Base-by-base conservation (phyloP, 352 stramenopile genomes). In the Phytophthora citrophthora region DNA sequence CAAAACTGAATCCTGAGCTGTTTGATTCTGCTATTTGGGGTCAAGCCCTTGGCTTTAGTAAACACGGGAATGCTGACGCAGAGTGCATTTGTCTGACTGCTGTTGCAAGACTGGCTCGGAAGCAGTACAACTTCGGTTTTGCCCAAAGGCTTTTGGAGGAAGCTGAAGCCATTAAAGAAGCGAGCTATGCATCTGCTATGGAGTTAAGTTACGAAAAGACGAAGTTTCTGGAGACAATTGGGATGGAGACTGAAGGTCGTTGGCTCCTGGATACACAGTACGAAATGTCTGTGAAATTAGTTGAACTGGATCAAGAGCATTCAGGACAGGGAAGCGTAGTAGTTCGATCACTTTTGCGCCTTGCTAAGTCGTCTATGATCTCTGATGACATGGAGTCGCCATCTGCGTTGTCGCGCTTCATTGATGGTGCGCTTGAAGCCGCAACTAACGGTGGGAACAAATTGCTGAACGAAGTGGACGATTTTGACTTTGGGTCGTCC, bases 81-180 rank as follows among this genome's bases (percentile, higher is more conserved):
- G 43, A 64, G 32, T 55, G 61, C 23, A 46, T 64, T 10, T 52
- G 74, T 44, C 45, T 88, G 11, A 39, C 77, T 10, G 34, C 62
- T 27, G 46, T 87, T 56, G 74, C 81, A 9, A 71, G 57, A 39
- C 62, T 90, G 39, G 77, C 83, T 4, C 72, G 79, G 16, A 83
- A 79, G 41, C 83, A 90, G 32, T 54, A 67, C 60, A 92, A 92
- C 50, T 78, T 81, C 34, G 18, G 39, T 27, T 59, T 89, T 23
- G 74, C 73, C 11, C 46, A 45, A 34, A 29, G 45, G 5, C 46
- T 91, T 54, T 61, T 89, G 34, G 54, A 27, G 23, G 49, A 84
- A 53, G 66, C 68, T 27, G 67, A n/a, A 16, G 20, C 16, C 27
- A 10, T 67, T 8, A 46, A 63, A 4, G 18, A 48, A 10, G 12